Evolutionary conservation across 2,329 filamentous ascomycete species (phyloP).

Genomic region (Colletotrichum sp.): DNA sequence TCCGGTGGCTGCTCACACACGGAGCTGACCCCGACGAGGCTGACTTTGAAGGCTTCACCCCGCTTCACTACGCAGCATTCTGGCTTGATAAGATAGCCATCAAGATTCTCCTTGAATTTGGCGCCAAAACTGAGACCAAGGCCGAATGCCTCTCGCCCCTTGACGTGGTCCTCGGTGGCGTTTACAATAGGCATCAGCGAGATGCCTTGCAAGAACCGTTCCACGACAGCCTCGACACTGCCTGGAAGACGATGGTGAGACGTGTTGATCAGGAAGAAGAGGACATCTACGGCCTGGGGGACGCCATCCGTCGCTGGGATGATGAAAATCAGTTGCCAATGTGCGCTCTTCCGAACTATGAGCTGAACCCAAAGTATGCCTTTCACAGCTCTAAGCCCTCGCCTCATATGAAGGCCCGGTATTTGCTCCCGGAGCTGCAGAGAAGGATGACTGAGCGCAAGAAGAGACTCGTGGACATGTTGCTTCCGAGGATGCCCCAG

Average conservation of each 20-base stretch:
- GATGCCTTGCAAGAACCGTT: background rate
- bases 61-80: slow-evolving; percentile 8
- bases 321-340: background rate
- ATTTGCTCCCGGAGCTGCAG: background rate
- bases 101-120: background rate
- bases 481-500: background rate
- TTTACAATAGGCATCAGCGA: background rate
- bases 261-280: background rate
- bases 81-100: slow-evolving; percentile 1
- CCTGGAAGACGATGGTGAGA: background rate
- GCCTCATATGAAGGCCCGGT: background rate
- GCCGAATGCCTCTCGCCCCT: background rate
- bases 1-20: slow-evolving; percentile 1
- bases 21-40: background rate
- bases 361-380: background rate
- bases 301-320: background rate
- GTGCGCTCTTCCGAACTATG: background rate
- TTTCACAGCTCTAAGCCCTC: background rate
- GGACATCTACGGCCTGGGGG: background rate
- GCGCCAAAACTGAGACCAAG: background rate
- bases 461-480: background rate
- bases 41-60: background rate
- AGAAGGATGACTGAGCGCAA: background rate
- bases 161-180: background rate
- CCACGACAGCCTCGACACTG: background rate